phyloP scores from a whole-genome alignment of 208 protist genomes.

The Trypanosoma platydactyli region DNA sequence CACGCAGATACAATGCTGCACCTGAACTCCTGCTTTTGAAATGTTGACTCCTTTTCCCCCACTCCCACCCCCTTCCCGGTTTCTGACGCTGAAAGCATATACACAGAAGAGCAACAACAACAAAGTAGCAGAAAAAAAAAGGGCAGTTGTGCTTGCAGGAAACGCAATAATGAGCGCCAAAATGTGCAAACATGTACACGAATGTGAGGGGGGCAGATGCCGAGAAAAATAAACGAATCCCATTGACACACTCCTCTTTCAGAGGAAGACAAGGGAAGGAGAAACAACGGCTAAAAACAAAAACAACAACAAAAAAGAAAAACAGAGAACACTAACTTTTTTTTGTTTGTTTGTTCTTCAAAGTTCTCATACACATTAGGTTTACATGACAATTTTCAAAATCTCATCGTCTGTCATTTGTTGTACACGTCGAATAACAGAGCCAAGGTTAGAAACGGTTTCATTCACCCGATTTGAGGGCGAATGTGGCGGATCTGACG shows the following conservation, averaged over 20 bases:
- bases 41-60: slow-evolving; percentile 2
- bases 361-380: neutral
- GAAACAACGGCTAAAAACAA: too few species aligned
- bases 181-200: too few species aligned
- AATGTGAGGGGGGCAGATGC: too few species aligned
- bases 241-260: too few species aligned
- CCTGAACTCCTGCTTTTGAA: neutral
- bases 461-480: neutral
- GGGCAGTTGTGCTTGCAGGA: neutral
- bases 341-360: slow-evolving; percentile 4
- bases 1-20: neutral
- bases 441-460: slow-evolving; percentile 35
- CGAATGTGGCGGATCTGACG: slow-evolving; percentile 7
- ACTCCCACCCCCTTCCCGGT: neutral
- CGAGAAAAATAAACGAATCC: too few species aligned
- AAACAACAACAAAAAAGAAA: slow-evolving; percentile 1
- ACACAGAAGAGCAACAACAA: too few species aligned
- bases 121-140: slow-evolving; percentile 9
- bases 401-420: slow-evolving; percentile 56
- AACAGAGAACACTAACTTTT: slow-evolving; percentile 7
- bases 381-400: slow-evolving; percentile 36
- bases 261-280: too few species aligned
- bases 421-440: slow-evolving; percentile 51
- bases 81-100: slow-evolving; percentile 4
- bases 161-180: neutral